A percentile compares a stretch with the other conserved stretches of the same genome.
These are phyloP conservation scores for Lathyrus sativus DNA, from an alignment of 306 rosid genomes.

Conservation along the genomic window DNA sequence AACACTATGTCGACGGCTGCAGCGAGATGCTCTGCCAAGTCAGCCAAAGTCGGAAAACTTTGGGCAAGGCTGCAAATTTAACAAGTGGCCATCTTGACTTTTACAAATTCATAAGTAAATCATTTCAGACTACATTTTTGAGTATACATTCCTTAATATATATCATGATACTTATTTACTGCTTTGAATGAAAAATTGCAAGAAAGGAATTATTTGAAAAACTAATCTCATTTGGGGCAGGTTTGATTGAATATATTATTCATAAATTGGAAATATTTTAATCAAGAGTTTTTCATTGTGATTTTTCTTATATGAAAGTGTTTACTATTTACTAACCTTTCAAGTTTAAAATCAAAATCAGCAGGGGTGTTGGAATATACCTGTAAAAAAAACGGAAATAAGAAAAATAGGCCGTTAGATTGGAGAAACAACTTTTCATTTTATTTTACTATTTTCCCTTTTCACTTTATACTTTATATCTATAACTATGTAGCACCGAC, in stretches of 20 bases:
- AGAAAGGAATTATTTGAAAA: no score
- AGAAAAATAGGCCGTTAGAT: slow-evolving; percentile 21
- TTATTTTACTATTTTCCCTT: no score
- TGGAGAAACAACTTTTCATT: slow-evolving; percentile 5
- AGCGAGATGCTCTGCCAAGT: slow-evolving; percentile 81
- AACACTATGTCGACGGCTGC: slow-evolving; percentile 81
- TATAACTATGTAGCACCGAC: no score
- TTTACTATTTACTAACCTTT: slow-evolving; percentile 54
- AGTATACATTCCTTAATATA: background rate
- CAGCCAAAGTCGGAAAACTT: slow-evolving; percentile 67
- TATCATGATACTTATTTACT: background rate
- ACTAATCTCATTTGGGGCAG: background rate
- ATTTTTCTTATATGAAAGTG: slow-evolving; percentile 16
- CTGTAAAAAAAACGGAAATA: slow-evolving; percentile 47
- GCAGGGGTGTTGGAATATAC: slow-evolving; percentile 94
- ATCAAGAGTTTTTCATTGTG: background rate
- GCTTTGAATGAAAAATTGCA: no score
- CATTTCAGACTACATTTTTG: background rate
- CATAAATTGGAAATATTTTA: background rate
- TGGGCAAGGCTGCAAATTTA: slow-evolving; percentile 79
- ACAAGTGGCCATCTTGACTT: slow-evolving; percentile 34
- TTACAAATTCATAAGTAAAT: slow-evolving; percentile 20
- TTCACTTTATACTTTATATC: no score
- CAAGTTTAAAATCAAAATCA: slow-evolving; percentile 95
- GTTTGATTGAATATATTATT: slow-evolving; percentile 15